Conservation (phyloP, 2,329 filamentous ascomycete species). For the Nemania diffusa region DNA sequence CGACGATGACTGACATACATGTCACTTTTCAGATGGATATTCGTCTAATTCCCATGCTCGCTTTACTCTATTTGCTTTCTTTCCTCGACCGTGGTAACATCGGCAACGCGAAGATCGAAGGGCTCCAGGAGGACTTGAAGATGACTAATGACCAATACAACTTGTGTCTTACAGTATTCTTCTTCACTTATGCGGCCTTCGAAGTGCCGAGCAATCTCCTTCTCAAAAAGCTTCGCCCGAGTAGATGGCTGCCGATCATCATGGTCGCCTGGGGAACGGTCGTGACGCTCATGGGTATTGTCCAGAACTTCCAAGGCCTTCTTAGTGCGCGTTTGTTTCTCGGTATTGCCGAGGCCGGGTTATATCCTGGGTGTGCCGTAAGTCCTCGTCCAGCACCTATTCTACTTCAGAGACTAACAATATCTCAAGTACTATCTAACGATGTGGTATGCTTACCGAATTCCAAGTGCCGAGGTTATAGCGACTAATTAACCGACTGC, state of each 20-base stretch:
- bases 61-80: slow-evolving; percentile 73
- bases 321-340: slow-evolving; percentile 63
- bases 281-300: slow-evolving; percentile 65
- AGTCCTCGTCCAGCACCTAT: slow-evolving; percentile 10
- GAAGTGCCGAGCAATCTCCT: slow-evolving; percentile 82
- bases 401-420: not conserved
- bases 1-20: not conserved
- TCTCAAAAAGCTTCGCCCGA: slow-evolving; percentile 78
- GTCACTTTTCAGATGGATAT: slow-evolving; percentile 57
- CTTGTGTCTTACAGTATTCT: slow-evolving; percentile 75
- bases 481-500: slow-evolving; percentile 5
- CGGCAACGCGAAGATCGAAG: slow-evolving; percentile 73
- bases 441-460: slow-evolving; percentile 56
- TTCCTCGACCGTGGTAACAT: slow-evolving; percentile 76
- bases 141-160: slow-evolving; percentile 78
- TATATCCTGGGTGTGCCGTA: slow-evolving; percentile 50
- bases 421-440: slow-evolving; percentile 60
- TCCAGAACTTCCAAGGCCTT: slow-evolving; percentile 59
- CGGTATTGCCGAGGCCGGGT: slow-evolving; percentile 46
- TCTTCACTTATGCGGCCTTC: slow-evolving; percentile 81
- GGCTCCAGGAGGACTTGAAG: slow-evolving; percentile 61
- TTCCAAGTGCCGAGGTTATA: not conserved
- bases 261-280: slow-evolving; percentile 67
- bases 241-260: slow-evolving; percentile 78
- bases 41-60: slow-evolving; percentile 69